phyloP scores from a whole-genome alignment of 1,284 basidiomycete species.

The Melanopsichium pennsylvanicum region DNA sequence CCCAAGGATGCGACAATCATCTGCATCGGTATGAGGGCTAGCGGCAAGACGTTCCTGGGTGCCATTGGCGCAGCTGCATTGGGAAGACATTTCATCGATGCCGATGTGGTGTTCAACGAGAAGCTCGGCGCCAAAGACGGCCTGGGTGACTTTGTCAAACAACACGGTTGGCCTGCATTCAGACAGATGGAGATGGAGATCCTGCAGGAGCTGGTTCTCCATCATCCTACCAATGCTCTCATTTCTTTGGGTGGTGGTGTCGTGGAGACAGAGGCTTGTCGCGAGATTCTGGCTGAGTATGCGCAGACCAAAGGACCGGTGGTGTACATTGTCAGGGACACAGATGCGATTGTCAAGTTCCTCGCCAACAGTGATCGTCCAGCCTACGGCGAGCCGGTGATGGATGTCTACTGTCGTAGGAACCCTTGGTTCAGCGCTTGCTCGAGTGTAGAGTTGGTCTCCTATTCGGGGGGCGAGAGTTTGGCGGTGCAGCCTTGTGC shows the following conservation, averaged over 20 bases:
- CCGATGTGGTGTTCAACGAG: slow-evolving; percentile 80
- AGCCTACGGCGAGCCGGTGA: slow-evolving; percentile 75
- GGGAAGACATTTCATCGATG: slow-evolving; percentile 83
- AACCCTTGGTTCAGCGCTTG: slow-evolving; percentile 88
- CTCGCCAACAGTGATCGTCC: slow-evolving; percentile 84
- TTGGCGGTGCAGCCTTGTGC: slow-evolving; percentile 33
- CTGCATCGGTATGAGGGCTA: slow-evolving; percentile 94
- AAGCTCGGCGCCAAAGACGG: slow-evolving; percentile 69
- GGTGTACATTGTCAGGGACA: slow-evolving; percentile 76
- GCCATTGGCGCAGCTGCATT: slow-evolving; percentile 78
- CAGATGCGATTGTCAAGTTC: slow-evolving; percentile 78
- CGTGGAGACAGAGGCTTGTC: slow-evolving; percentile 78
- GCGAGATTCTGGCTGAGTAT: slow-evolving; percentile 76
- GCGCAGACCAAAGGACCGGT: slow-evolving; percentile 73
- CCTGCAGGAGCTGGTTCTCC: slow-evolving; percentile 64
- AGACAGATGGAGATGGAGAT: slow-evolving; percentile 69
- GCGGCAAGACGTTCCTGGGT: slow-evolving; percentile 92
- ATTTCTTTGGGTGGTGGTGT: slow-evolving; percentile 91
- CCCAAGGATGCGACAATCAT: slow-evolving; percentile 76
- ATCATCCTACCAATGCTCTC: slow-evolving; percentile 67
- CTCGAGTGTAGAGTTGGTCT: slow-evolving; percentile 84
- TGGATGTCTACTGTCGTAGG: slow-evolving; percentile 82
- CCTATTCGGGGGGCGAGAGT: slow-evolving; percentile 68
- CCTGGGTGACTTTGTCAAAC: slow-evolving; percentile 79
- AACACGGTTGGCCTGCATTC: slow-evolving; percentile 81